These are phyloP conservation scores for Epichloe aotearoae DNA, from an alignment of 2,329 filamentous ascomycete species.

Conservation along the genomic window DNA sequence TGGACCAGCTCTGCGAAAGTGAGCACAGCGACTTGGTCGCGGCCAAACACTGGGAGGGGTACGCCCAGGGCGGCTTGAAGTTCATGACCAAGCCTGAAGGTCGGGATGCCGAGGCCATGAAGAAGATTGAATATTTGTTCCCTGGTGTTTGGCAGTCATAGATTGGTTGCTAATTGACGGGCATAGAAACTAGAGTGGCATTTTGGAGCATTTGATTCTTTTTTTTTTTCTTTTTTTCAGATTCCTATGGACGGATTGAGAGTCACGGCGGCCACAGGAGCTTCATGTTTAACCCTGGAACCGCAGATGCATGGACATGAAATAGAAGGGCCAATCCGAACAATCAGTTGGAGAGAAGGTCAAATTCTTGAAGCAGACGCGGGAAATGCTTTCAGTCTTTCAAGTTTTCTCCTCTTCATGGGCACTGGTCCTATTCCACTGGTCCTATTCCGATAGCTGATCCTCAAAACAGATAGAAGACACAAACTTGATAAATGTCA, in stretches of 20 bases:
- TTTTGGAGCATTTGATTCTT: not conserved
- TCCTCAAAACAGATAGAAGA: no score
- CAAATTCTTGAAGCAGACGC: not conserved
- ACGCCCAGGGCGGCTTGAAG: conserved; percentile 62
- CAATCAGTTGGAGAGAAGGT: not conserved
- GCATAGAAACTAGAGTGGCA: not conserved
- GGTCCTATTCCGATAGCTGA: no score
- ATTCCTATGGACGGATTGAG: not conserved
- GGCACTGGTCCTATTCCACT: no score
- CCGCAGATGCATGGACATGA: not conserved
- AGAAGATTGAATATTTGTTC: conserved; percentile 78
- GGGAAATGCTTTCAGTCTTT: no score
- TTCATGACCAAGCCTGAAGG: conserved; percentile 72
- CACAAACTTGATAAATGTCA: no score
- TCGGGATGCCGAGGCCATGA: conserved; percentile 57
- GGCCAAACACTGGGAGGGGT: conserved; percentile 70
- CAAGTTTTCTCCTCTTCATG: not conserved
- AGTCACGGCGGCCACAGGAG: no score
- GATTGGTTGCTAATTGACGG: not conserved
- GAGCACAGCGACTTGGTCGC: conserved; percentile 63
- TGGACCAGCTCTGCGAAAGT: conserved; percentile 71
- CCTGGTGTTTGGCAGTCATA: conserved; percentile 55
- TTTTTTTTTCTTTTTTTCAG: not conserved
- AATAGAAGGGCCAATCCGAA: not conserved
- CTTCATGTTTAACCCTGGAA: not conserved